Evolutionary conservation across 1,284 basidiomycete species (phyloP), one percentile per base, ranked within the genome.

Genomic region (Ceratorhiza oryzae-sativae): DNA sequence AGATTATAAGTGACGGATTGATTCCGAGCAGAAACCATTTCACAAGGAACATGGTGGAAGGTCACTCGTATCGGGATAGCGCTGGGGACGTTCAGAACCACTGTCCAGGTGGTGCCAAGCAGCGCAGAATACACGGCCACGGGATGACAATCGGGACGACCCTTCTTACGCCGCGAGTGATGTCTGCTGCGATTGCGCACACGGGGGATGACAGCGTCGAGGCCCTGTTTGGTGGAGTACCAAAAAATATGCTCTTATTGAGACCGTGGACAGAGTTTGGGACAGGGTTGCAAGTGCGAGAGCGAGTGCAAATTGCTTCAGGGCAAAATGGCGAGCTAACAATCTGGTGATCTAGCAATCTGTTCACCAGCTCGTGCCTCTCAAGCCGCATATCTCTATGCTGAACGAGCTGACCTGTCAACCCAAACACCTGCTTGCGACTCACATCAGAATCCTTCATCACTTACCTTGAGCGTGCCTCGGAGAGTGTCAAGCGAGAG

Each of bases 401-500:
- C 30, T 63, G 3, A 34, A 9, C 13, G 30, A 27, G 2, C 15
- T 63, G 25, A 30, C 65, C 20, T 15, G 51, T 36, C 45, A 36
- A 12, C 23, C 65, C 10, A 51, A 67, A 4, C 46, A 67, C 3
- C 23, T 67, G 9, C 18, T 55, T 3, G 27, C 30, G 13, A 18
- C 12, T 8, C 20, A 15, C 61, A 18, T 32, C 34, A 9, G 63
- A 53, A 10, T 27, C 34, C 12, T 51, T 48, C 18, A 25, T 67
- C 45, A 8, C 36, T 30, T 1, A 1, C 4, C 49, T 67, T 36
- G 63, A 67, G 30, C 32, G 23, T n/a, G 8, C 18, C 23, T 15
- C 34, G 15, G 34, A 53, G 2, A 67, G 63, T 36, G 49, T 36
- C 6, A 55, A 27, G 23, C 49, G 34, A 34, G 63, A 67, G 49